These are phyloP conservation scores for Fagopyrum homotropicum DNA, from an alignment of 148 eudicot genomes.

Conservation along the genomic window DNA sequence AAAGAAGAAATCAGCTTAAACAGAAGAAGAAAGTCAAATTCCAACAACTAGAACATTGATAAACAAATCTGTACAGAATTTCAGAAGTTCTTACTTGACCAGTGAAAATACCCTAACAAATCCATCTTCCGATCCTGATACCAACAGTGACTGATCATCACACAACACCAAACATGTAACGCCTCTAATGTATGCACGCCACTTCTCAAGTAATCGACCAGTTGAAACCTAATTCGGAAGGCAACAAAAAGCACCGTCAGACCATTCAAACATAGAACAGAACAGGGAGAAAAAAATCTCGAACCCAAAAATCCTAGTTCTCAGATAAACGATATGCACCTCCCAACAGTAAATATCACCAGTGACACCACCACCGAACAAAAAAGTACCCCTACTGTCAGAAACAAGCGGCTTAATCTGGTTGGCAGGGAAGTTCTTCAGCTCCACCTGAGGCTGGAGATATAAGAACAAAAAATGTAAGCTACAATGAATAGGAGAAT, in stretches of 20 bases:
- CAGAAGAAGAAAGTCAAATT: not conserved
- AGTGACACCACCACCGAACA: constrained; percentile 70
- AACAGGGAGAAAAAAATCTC: not conserved
- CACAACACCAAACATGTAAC: constrained; percentile 62
- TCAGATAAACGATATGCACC: constrained; percentile 28
- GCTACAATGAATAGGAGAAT: not conserved
- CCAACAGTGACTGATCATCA: constrained; percentile 68
- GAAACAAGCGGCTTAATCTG: constrained; percentile 64
- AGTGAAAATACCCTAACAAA: constrained; percentile 81
- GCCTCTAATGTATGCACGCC: constrained; percentile 86
- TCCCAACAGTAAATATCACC: constrained; percentile 87
- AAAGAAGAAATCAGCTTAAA: not conserved
- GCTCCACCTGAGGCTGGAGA: constrained; percentile 78
- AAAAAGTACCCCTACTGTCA: constrained; percentile 62
- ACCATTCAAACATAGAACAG: not conserved
- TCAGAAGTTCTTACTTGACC: constrained; percentile 35
- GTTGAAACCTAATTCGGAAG: constrained; percentile 47
- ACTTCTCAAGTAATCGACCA: constrained; percentile 73
- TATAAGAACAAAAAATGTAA: not conserved
- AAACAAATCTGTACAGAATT: not conserved
- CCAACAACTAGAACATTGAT: not conserved
- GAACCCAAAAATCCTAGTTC: not conserved
- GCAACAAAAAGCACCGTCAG: not conserved
- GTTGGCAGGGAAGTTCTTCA: constrained; percentile 78
- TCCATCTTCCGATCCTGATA: constrained; percentile 94